Base-by-base conservation (phyloP, 106 monocot genomes). In the Posidonia australis region DNA sequence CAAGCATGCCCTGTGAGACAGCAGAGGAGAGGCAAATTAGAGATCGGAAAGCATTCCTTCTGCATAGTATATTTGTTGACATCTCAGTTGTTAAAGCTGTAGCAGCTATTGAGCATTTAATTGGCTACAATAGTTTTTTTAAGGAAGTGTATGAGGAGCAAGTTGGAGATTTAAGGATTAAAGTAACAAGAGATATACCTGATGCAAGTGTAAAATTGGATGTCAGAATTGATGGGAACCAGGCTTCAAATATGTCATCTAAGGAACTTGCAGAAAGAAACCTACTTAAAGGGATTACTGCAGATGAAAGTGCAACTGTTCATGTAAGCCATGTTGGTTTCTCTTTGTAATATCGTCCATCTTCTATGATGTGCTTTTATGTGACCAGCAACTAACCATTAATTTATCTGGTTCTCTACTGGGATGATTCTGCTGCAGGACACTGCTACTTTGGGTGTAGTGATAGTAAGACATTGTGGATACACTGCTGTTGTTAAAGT, bases 261-360 rank as follows among this genome's bases (percentile, higher is more conserved):
- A 58, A 78, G 51, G 88, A 88, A 26, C 76, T 93, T 65, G 76
- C 78, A 46, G 63, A 65, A 22, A 73, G 85, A 72, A 93, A 88
- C 62, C 74, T 93, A 66, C 65, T 93, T 6, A 93, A 93, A 63
- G 92, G 92, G 22, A 83, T 93, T 49, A 88, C 92, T 49, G 92
- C 92, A 72, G 92, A 93, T 70, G 92, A 93, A 65, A 93, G 83
- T 74, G 88, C 75, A 31, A 83, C 80, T 23, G 88, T 93, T 67
- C 88, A 93, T 67, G 92, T 88, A 80, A 80, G 69, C 26, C n/a
- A n/a, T 36, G 36, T 7, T 36, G 7, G 36, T 36, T 4, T n/a
- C n/a, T n/a, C n/a, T n/a, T n/a, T n/a, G n/a, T n/a, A n/a, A n/a
- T n/a, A n/a, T n/a, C n/a, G n/a, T 36, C 7, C 36, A 4, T 36